phyloP scores from a whole-genome alignment of 176 grass and related monocot genomes.

The Ensete ventricosum region DNA sequence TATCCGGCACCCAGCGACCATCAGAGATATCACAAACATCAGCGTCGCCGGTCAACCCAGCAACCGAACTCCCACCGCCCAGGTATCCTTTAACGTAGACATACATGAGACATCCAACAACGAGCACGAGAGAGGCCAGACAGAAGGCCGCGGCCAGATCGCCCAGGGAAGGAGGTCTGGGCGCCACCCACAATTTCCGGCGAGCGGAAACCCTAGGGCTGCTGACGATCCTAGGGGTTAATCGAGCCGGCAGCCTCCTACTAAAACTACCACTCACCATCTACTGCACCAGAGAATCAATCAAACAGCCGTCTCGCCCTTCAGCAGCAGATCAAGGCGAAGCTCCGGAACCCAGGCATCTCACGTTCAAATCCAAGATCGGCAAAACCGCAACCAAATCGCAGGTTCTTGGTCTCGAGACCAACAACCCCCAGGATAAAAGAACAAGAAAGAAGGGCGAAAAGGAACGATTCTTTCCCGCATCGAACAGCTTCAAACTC shows the following conservation, averaged over 20 bases:
- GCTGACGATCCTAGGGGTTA: conserved; percentile 39
- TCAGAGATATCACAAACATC: conserved; percentile 66
- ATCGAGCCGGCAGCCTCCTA: conserved; percentile 48
- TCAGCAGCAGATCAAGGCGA: neutral
- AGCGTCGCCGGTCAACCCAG: conserved; percentile 25
- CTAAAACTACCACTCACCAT: conserved; percentile 62
- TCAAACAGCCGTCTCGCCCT: conserved; percentile 21
- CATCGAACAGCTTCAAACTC: neutral
- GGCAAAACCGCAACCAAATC: neutral
- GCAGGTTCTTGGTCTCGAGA: neutral
- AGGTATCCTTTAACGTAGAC: conserved; percentile 50
- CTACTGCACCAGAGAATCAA: neutral
- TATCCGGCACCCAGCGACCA: conserved; percentile 68
- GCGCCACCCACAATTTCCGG: conserved; percentile 56
- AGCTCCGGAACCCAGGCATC: neutral
- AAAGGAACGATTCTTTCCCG: neutral
- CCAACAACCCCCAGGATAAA: neutral
- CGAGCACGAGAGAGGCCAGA: conserved; percentile 35
- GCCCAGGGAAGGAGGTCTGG: conserved; percentile 39
- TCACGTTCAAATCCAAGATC: conserved; percentile 3
- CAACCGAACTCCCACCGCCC: conserved; percentile 27
- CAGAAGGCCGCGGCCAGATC: conserved; percentile 42
- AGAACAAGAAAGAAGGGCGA: too few relatives aligned
- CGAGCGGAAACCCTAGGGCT: conserved; percentile 54
- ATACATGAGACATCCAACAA: conserved; percentile 49